phyloP scores from a whole-genome alignment of 768 basidiomycete genomes.

The Coprinellus aureogranulatus region DNA sequence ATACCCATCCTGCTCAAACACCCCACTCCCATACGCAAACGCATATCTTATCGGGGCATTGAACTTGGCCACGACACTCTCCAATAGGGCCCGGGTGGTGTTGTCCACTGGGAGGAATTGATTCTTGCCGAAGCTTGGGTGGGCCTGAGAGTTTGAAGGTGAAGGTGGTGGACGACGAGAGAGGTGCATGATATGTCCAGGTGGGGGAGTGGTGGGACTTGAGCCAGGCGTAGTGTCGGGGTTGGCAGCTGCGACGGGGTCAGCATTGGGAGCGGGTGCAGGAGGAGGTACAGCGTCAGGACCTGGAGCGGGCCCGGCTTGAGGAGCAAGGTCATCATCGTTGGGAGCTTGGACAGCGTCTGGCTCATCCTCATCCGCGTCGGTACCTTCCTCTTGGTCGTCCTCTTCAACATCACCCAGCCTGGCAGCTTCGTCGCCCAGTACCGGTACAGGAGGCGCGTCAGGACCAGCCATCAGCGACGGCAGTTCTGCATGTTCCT shows the following conservation, averaged over 20 bases:
- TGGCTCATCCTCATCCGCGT: too few species aligned
- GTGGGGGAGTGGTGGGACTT: background rate
- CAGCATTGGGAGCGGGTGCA: background rate
- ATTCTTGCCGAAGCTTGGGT: constrained; percentile 41
- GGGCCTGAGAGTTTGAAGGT: background rate
- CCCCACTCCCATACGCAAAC: constrained; percentile 95
- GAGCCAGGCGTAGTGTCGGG: background rate
- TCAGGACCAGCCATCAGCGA: too few species aligned
- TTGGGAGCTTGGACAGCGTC: too few species aligned
- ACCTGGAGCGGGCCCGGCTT: background rate
- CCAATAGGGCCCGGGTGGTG: constrained; percentile 75
- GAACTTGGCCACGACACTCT: constrained; percentile 76
- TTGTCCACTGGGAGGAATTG: constrained; percentile 78
- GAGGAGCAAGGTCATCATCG: too few species aligned
- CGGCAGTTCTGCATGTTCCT: too few species aligned
- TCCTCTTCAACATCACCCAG: too few species aligned
- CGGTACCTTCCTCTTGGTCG: too few species aligned
- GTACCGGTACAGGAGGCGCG: too few species aligned
- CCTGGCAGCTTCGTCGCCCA: too few species aligned
- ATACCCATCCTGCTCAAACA: constrained; percentile 91
- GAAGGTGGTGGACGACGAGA: background rate
- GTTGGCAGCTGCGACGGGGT: background rate
- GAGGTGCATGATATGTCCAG: background rate
- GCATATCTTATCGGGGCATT: constrained; percentile 94
- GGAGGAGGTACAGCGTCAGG: background rate